Conservation (phyloP, 2,329 filamentous ascomycete species). For the Lachnum nothofagi region DNA sequence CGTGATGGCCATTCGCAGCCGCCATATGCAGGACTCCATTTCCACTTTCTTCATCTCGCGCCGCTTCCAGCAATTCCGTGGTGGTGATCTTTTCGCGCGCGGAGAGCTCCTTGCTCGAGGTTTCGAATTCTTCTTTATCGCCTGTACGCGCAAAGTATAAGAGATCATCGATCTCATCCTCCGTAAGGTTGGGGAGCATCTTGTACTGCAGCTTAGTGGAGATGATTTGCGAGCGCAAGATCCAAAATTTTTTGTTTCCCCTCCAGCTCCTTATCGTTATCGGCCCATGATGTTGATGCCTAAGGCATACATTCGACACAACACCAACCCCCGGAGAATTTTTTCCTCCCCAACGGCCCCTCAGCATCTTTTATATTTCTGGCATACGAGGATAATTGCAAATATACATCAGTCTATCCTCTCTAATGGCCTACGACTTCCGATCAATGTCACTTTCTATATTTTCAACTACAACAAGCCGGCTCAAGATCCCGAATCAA, state of each 20-base stretch:
- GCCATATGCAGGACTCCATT: conserved; percentile 86
- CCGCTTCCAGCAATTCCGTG: conserved; percentile 62
- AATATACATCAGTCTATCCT: too few relatives aligned
- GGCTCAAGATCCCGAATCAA: too few relatives aligned
- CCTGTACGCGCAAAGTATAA: conserved; percentile 80
- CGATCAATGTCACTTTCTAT: too few relatives aligned
- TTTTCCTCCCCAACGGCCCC: too few relatives aligned
- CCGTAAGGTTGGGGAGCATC: conserved; percentile 46
- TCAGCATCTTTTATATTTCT: too few relatives aligned
- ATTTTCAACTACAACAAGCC: too few relatives aligned
- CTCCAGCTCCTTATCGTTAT: too few relatives aligned
- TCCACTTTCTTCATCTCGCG: conserved; percentile 69
- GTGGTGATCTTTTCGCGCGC: conserved; percentile 54
- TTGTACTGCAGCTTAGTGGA: conserved; percentile 9
- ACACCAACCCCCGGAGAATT: too few relatives aligned
- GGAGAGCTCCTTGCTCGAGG: conserved; percentile 54
- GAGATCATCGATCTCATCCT: conserved; percentile 85
- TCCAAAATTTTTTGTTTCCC: background rate
- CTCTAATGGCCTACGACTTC: too few relatives aligned
- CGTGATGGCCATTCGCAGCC: conserved; percentile 79
- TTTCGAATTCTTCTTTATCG: conserved; percentile 64
- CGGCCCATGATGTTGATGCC: too few relatives aligned
- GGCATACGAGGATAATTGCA: too few relatives aligned
- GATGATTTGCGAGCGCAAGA: background rate
- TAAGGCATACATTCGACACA: too few relatives aligned